Base-by-base conservation (phyloP, 176 grass and related monocot genomes). In the Oropetium thomaeum region DNA sequence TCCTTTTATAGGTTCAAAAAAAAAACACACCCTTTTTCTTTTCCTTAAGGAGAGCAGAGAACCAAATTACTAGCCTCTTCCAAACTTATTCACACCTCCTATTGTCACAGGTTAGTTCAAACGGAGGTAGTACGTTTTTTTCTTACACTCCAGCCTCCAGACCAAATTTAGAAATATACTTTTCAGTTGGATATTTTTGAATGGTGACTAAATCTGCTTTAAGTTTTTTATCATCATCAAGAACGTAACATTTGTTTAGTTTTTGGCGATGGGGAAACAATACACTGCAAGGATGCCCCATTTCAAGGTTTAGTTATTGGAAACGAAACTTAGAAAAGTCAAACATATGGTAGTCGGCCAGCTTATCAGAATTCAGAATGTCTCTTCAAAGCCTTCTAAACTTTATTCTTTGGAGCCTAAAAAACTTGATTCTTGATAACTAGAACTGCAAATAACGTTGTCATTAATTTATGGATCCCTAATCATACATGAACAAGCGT, bases 301-400 rank as follows among this genome's bases (percentile, higher is more conserved):
- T 37, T 59, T 75, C 19, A 83, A 75, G 38, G 23, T 76, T 48
- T 16, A 31, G 39, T 30, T 31, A 39, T 44, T 67, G n/a, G n/a
- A 28, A 29, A 75, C 32, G 13, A 10, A 43, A 75, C 71, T 26
- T 55, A 26, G 29, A 63, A 59, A 76, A 55, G 23, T 70, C 19
- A 78, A 82, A 51, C 8, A 55, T 44, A 43, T 78, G 25, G 27
- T 27, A 54, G 23, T 26, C 10, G 9, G 62, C 39, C 45, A 77
- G 17, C 47, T 26, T 76, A 4, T 51, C 38, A 48, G 47, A 58
- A 33, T 8, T 57, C 8, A 12, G 35, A 64, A 25, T 4, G 57
- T 55, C 9, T 58, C 58, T 38, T 48, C 41, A 13, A 65, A 43
- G 2, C 10, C 44, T 65, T 51, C 62, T 2, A 58, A 29, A 58